Evolutionary conservation across 2,329 filamentous ascomycete genomes (phyloP).

Genomic region (Pyrenophora teres): DNA sequence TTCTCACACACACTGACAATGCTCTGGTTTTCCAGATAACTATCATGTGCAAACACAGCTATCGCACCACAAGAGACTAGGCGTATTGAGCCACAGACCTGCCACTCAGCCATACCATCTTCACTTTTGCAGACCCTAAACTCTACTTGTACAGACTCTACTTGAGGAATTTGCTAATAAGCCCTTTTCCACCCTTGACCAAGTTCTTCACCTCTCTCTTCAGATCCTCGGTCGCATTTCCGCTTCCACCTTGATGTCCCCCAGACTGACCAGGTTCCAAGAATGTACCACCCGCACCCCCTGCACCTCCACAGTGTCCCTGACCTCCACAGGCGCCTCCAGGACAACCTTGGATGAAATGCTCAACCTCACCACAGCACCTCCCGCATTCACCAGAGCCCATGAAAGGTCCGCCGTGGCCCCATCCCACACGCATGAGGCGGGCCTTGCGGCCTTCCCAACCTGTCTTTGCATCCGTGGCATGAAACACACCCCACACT

Average conservation of each 20-base stretch:
- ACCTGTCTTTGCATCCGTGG: slow-evolving; percentile 52
- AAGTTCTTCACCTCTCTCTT: slow-evolving; percentile 30
- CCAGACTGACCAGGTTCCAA: slow-evolving; percentile 23
- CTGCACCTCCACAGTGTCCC: slow-evolving; percentile 28
- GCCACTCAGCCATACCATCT: background rate
- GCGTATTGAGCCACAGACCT: too few species aligned
- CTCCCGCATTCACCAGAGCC: slow-evolving; percentile 47
- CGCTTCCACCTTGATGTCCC: slow-evolving; percentile 12
- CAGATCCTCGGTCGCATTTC: slow-evolving; percentile 12
- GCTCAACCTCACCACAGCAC: slow-evolving; percentile 39
- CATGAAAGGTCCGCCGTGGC: slow-evolving; percentile 49
- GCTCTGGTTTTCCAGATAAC: too few species aligned
- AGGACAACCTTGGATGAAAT: slow-evolving; percentile 39
- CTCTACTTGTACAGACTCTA: slow-evolving; percentile 2
- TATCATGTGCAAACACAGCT: too few species aligned
- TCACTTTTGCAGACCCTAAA: background rate
- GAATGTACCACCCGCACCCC: slow-evolving; percentile 19
- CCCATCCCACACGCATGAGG: slow-evolving; percentile 51
- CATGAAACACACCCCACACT: slow-evolving; percentile 53
- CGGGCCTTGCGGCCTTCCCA: slow-evolving; percentile 53
- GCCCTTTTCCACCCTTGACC: slow-evolving; percentile 29
- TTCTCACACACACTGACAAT: too few species aligned
- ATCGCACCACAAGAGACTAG: too few species aligned
- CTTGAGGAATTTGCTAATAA: slow-evolving; percentile 37
- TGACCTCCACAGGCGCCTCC: slow-evolving; percentile 33